Base-by-base conservation (phyloP, 768 basidiomycete species). In the Suillus bovinus region DNA sequence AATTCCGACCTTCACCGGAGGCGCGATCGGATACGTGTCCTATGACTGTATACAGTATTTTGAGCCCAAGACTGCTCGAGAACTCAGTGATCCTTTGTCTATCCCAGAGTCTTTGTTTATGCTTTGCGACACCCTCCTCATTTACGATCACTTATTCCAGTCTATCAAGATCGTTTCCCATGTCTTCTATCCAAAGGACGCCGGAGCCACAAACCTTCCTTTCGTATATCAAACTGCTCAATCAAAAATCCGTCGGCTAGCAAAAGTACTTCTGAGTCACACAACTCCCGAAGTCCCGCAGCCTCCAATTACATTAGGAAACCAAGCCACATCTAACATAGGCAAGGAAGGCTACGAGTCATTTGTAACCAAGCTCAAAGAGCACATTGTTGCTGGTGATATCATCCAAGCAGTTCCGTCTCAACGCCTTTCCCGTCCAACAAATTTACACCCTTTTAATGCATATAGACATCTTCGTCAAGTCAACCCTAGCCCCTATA, bases 341-440 rank as follows among this genome's bases (percentile, higher is more conserved):
- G 97, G 97, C 20, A 92, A 94, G 74, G 84, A 81, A 50, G 97
- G 97, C 0, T 99, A 99, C 75, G 88, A 98, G 73, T 76, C 74
- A 5, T 96, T 96, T 70, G 97, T 99, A 16, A 94, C 95, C 50
- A 86, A 82, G 60, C 80, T 99, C 61, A 99, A 98, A 80, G 83
- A 96, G 70, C 95, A 94, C 72, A 97, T 99, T 60, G 82, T 99
- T 61, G 91, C 89, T 20, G 97, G 97, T 33, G 96, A 99, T 77
- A 98, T 99, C 71, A 99, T 99, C 67, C 97, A 99, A 76, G 97
- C 97, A 2, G 97, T 99, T 8, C 97, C 97, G 9, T 96, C 94
- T 11, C 97, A 99, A 74, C 83, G 96, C 33, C 80, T 99, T 34
- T 80, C 92, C 16, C 85, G 94, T 38, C 90, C 91, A 39, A 99